Base-by-base conservation (phyloP, 2,329 filamentous ascomycete species). In the Aspergillus flavus region DNA sequence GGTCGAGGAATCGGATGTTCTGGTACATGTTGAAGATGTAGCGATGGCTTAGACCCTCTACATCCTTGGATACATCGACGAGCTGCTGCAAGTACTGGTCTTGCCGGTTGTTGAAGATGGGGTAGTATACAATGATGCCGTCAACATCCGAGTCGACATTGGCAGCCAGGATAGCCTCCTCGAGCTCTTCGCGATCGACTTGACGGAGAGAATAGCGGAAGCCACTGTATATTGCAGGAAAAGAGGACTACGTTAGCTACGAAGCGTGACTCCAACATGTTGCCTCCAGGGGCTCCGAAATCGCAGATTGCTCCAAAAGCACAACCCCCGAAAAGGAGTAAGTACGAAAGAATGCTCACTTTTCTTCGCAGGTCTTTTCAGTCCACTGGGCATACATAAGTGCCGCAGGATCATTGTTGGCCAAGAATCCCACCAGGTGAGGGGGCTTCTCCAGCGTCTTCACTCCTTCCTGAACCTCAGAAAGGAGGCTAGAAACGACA, bases 11-110 rank as follows among this genome's bases (percentile, higher is more conserved):
- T 68, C 95, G 92, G 72, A 96, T 88, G 82, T 99, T 99, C 84
- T 97, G 92, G 82, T 98, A 99, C 94, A 99, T 97, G 86, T 99
- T 99, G 87, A 94, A 94, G 75, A 98, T 91, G 81, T 98, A 94
- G 75, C 89, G 90, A 80, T 97, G 94, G 71, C 91, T 93, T 63
- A 99, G 87, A 41, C 95, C 95, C 80, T 99, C 95, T 69, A 99
- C 94, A 74, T 99, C 95, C 80, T 99, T 98, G 78, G 86, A 82
- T 50, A 97, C 86, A 61, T 92, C 89, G 61, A 97, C 93, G 3
- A 96, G 92, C 81, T 97, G 94, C 81, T 98, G 94, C 69, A 99
- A 88, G 79, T 98, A 98, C 78, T 92, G 91, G 80, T 99, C 95
- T 79, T 97, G 93, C 32, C 88, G 86, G 58, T 89, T 90, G 81